Base-by-base conservation (phyloP, 139 green algal genomes). In the Volvox reticuliferus region DNA sequence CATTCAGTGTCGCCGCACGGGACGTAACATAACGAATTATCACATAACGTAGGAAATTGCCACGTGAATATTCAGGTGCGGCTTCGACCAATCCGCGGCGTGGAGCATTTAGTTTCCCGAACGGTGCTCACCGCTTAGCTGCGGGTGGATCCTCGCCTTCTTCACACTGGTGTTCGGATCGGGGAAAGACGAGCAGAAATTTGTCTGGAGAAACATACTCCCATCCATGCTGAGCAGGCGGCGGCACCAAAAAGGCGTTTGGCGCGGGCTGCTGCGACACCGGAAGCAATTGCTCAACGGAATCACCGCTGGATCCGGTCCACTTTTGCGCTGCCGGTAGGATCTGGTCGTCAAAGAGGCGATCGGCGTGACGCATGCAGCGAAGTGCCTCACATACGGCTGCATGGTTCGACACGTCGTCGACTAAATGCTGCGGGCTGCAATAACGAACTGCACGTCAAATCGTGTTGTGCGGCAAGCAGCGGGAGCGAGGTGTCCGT, bases 401-500 rank as follows among this genome's bases (percentile, higher is more conserved):
- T 21, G 9, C 50, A 67, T 90, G 86, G 30, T 12, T 13, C 0
- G 30, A 32, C 18, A n/a, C 30, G 20, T 90, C 86, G 6, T 82
- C 69, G 16, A 28, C 13, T 44, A 28, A 21, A 33, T 90, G 71
- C 21, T 83, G 28, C 16, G 24, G 68, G 50, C 86, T 37, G 50
- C 86, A 90, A 55, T 90, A 90, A 2, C 24, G 32, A 16, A 90
- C 86, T 77, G 86, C 30, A 61, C 24, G 21, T 26, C 6, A 55
- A 55, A 55, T 14, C 44, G 44, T 55, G 44, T 55, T 55, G 5
- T 55, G 44, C 44, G 44, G 44, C 9, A 55, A 55, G 44, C 9
- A 55, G 44, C 44, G 44, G 44, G 44, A 55, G 44, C 44, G 44
- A 55, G 44, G 44, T 55, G 44, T 55, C 44, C 44, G 44, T 9